Conservation (phyloP, 108 stramenopile genomes). For the Pseudonitzschia pungens region DNA sequence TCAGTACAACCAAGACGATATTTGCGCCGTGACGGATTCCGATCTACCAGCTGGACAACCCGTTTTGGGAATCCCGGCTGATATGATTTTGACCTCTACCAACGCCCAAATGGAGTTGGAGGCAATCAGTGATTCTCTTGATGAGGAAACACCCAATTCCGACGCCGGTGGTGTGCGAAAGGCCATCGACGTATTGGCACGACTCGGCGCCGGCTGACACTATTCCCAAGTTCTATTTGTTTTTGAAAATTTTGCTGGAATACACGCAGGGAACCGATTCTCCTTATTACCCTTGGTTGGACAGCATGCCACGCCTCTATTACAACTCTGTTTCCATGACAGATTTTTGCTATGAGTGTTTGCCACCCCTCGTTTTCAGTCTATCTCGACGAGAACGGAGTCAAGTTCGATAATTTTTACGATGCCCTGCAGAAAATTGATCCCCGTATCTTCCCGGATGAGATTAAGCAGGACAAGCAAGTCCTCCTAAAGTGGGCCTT, state of each 20-base stretch:
- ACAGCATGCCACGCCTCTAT: constrained; percentile 51
- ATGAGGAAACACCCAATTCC: not conserved
- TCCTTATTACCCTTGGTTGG: constrained; percentile 50
- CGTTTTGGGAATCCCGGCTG: constrained; percentile 34
- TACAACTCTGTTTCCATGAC: constrained; percentile 51
- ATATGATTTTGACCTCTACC: constrained; percentile 41
- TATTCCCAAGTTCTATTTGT: constrained; percentile 41
- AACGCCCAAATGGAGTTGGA: constrained; percentile 38
- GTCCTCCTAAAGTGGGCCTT: constrained; percentile 58
- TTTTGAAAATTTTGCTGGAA: constrained; percentile 52
- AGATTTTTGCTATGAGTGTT: constrained; percentile 30
- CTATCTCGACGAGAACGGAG: constrained; percentile 24
- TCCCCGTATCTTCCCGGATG: constrained; percentile 34
- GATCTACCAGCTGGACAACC: constrained; percentile 15
- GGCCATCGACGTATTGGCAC: constrained; percentile 15
- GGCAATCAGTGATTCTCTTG: constrained; percentile 6
- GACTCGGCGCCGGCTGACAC: constrained; percentile 4
- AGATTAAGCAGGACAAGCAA: constrained; percentile 38
- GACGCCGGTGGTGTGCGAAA: constrained; percentile 12
- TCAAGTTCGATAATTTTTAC: constrained; percentile 21
- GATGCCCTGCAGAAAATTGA: constrained; percentile 23
- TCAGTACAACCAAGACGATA: constrained; percentile 13
- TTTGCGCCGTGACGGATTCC: constrained; percentile 2
- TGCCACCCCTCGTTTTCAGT: constrained; percentile 33
- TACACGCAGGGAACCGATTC: constrained; percentile 50